Base-by-base conservation (phyloP, 2,329 filamentous ascomycete species). In the Microcera coccophila region DNA sequence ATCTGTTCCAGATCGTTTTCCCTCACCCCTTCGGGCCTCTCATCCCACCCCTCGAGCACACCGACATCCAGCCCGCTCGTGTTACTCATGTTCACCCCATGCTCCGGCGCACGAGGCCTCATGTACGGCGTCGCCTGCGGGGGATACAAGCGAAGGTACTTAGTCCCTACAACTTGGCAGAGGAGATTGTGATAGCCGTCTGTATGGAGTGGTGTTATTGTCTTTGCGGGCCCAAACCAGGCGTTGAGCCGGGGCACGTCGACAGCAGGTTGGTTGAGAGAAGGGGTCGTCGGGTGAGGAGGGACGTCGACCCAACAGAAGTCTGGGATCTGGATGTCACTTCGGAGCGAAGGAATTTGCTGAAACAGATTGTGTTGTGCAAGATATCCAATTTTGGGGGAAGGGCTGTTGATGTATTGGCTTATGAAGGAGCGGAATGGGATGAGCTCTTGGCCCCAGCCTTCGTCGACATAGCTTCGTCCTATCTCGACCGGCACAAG, bases 101-200 rank as follows among this genome's bases (percentile, higher is more conserved):
- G 75, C 50, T 87, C 84, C 2, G 71, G 62, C 1, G 78, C 76
- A 20, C 80, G 70, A 0, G 87, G 81, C 41, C 81, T 76, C 59
- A 95, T 66, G 3, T 63, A 68, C 2, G 61, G 53, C 4, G 77
- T 81, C 34, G 82, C 74, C 14, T 64, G 62, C 0, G 91, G 90
- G 1, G 84, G 74, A 62, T 96, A 97, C 2, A 97, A 72, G 1
- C 93, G 78, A n/a, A 97, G 71, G 63, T 97, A 97, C 66, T 98
- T 98, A 44, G 79, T 74, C 0, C 93, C 93, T 0, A 95, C 87
- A 1, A 94, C 86, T 64, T 97, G 93, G 18, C 84, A 84, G 4
- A 97, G 78, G 36, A 97, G 79, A 60, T 97, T 97, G 61, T 96
- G 88, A 63, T 96, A 94, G 2, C 87, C 88, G 59, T 97, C 93